These are phyloP conservation scores for Mrakia gelida DNA, from an alignment of 768 basidiomycete species.

Conservation along the genomic window DNA sequence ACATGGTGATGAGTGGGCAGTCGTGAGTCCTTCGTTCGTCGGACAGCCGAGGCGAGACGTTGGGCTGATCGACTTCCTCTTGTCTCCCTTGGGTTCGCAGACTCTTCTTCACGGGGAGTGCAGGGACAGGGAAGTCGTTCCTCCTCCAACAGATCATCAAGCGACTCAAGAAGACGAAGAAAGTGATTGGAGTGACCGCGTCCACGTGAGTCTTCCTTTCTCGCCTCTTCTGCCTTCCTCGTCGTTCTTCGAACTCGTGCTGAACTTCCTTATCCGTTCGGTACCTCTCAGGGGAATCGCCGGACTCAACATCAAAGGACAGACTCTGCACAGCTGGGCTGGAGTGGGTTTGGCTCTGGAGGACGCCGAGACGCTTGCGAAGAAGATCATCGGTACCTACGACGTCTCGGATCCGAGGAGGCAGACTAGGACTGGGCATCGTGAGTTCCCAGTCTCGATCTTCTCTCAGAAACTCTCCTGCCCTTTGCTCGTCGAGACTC, in stretches of 20 bases:
- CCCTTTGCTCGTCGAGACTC: too few species aligned
- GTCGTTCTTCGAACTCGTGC: neutral
- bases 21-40: neutral
- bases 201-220: slow-evolving; percentile 22
- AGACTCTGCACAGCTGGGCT: slow-evolving; percentile 12
- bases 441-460: neutral
- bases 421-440: neutral
- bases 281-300: too few species aligned
- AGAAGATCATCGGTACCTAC: neutral
- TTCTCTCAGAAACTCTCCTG: neutral
- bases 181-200: slow-evolving; percentile 18
- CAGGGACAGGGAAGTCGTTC: slow-evolving; percentile 27
- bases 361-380: neutral
- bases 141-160: slow-evolving; percentile 20
- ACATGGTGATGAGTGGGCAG: neutral
- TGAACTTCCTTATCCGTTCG: neutral
- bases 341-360: slow-evolving; percentile 16
- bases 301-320: slow-evolving; percentile 19
- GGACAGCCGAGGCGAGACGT: too few species aligned
- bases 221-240: too few species aligned
- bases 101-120: slow-evolving; percentile 20
- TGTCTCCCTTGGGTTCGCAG: too few species aligned
- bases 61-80: neutral
- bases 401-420: neutral
- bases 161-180: neutral